phyloP scores from a whole-genome alignment of 2,329 filamentous ascomycete genomes.

The Shiraia sp. region DNA sequence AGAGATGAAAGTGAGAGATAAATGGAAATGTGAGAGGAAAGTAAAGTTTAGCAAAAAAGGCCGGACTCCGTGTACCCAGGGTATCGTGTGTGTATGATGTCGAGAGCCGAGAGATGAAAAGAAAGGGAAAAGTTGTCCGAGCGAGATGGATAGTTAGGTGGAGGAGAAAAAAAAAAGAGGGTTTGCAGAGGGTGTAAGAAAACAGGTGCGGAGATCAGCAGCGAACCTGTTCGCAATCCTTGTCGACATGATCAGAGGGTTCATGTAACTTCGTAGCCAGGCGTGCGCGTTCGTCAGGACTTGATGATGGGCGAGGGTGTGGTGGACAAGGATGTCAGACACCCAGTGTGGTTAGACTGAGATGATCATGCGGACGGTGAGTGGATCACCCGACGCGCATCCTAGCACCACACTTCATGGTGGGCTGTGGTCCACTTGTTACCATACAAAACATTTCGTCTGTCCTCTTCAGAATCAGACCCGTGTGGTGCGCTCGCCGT shows the following conservation, averaged over 20 bases:
- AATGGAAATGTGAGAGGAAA: slow-evolving; percentile 16
- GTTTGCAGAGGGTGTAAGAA: background rate
- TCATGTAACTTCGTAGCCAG: no score
- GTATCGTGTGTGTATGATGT: slow-evolving; percentile 39
- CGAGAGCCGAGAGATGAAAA: slow-evolving; percentile 21
- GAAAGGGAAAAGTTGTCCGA: slow-evolving; percentile 14
- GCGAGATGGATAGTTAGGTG: slow-evolving; percentile 15
- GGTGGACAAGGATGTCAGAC: no score
- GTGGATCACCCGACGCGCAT: slow-evolving; percentile 39
- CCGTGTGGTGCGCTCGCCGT: slow-evolving; percentile 44
- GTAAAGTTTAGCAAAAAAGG: slow-evolving; percentile 12
- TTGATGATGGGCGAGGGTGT: slow-evolving; percentile 31
- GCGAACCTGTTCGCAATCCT: no score
- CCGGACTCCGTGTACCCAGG: slow-evolving; percentile 37
- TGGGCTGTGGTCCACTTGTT: slow-evolving; percentile 19
- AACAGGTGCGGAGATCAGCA: slow-evolving; percentile 6
- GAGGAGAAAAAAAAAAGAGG: slow-evolving; percentile 7
- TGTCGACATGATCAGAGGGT: no score
- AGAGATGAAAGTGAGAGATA: no score
- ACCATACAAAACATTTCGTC: slow-evolving; percentile 5
- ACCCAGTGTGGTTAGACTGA: slow-evolving; percentile 26
- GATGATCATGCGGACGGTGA: slow-evolving; percentile 35
- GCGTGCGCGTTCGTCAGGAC: slow-evolving; percentile 25
- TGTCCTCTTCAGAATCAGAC: slow-evolving; percentile 33
- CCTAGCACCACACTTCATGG: slow-evolving; percentile 26